Evolutionary conservation across 2,329 filamentous ascomycete species (phyloP), one percentile per base, ranked within the genome.

Genomic region (Phyllosticta citrichinensis): DNA sequence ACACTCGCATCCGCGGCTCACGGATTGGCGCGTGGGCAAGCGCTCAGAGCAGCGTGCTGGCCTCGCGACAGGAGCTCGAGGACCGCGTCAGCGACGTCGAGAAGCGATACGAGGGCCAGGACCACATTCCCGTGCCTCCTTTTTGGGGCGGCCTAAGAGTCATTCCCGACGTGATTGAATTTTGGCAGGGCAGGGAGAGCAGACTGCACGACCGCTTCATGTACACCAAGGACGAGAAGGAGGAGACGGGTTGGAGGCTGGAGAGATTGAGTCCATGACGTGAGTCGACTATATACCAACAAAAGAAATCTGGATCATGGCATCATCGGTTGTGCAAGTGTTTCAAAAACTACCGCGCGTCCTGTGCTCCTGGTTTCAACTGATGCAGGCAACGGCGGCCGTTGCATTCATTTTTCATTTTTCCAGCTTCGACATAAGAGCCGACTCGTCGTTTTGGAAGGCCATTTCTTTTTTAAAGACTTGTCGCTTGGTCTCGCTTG

Each of bases 111-210:
- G 81, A 86, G 52, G 89, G 85, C 1, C 69, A 82, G 65, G 88
- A 96, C 27, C 76, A 88, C 61, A 96, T 99, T 65, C 92, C 92
- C 1, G 86, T 97, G 56, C 94, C 94, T 3, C 87, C 89, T 10
- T 97, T 96, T 73, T 99, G 94, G 94, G 94, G 94, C 30, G 94
- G 94, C 0, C 72, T 97, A 72, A 85, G 93, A 67, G 83, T 99
- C 63, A 81, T 92, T 65, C 93, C 94, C 0, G 88, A 91, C 70
- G 83, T 85, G 67, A 82, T 99, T 56, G 94, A 99, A 81, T 99
- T 99, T 73, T 99, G 94, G 84, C 92, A 97, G 79, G 94, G 94
- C 2, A 83, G 94, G 68, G 83, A 90, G 71, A 96, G 87, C 76
- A 82, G 94, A 63, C 76, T 99, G 74, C 94, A 99, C 76, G 94